Evolutionary conservation across 1,284 basidiomycete genomes (phyloP).

Genomic region (Ustilago cynodontis): DNA sequence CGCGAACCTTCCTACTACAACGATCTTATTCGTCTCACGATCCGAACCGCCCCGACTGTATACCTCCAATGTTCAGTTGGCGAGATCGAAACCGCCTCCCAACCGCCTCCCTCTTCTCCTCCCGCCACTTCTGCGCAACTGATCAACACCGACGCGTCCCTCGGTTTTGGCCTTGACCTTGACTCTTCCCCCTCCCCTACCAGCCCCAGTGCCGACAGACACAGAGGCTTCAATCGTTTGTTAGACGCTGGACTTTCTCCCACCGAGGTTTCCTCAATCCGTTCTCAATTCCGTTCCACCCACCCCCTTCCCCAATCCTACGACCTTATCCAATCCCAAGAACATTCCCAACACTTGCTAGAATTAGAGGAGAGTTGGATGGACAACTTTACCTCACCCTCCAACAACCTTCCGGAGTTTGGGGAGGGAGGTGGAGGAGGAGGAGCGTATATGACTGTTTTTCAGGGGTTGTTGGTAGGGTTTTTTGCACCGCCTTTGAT

Average conservation of each 20-base stretch:
- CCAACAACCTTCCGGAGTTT: not conserved
- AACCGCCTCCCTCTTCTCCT: not conserved
- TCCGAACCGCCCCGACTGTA: slow-evolving; percentile 33
- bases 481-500: slow-evolving; percentile 40
- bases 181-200: not conserved
- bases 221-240: slow-evolving; percentile 48
- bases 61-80: slow-evolving; percentile 55
- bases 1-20: slow-evolving; percentile 27
- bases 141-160: not conserved
- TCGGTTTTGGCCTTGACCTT: not conserved
- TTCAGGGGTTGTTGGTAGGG: slow-evolving; percentile 42
- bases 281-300: slow-evolving; percentile 31
- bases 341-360: slow-evolving; percentile 39
- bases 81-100: slow-evolving; percentile 4
- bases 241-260: slow-evolving; percentile 33
- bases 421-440: slow-evolving; percentile 1
- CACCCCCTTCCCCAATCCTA: slow-evolving; percentile 23
- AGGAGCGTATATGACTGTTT: slow-evolving; percentile 23
- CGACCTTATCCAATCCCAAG: slow-evolving; percentile 28
- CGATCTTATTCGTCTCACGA: slow-evolving; percentile 18
- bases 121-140: not conserved
- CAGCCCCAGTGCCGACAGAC: not conserved
- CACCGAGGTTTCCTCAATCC: slow-evolving; percentile 36
- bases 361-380: slow-evolving; percentile 53
- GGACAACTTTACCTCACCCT: slow-evolving; percentile 28